Base-by-base conservation (phyloP, 768 basidiomycete species). In the Boletus pseudo-olivaceus region DNA sequence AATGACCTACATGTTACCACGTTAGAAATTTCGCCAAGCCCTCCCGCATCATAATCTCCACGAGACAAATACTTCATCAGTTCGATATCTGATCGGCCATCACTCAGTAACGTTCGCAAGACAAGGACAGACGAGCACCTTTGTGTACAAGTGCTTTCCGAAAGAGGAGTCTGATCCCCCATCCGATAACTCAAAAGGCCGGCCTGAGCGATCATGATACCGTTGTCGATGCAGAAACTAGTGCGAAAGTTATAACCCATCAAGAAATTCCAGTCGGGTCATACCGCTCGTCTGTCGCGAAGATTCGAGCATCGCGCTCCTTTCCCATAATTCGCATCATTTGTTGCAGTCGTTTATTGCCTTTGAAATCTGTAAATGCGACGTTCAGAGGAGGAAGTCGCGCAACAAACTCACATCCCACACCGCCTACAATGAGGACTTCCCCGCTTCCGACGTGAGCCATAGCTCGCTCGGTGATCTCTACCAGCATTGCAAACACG, bases 191-290 rank as follows among this genome's bases (percentile, higher is more conserved):
- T 84, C 35, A 99, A 77, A 29, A 99, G 79, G 6, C 97, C 97
- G 7, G 97, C 97, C 66, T 99, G 97, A 3, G 97, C 96, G 51
- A 99, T 98, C 97, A 99, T 99, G 62, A 98, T 96, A 1, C 97
- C 97, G 62, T 99, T 99, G 70, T 99, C 97, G 56, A 99, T 98
- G 72, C 97, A 98, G 72, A 96, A 98, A 50, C 95, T 96, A 62
- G n/a, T n/a, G 20, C 37, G 42, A 40, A 19, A 19, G 9, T 49
- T 46, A 53, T 49, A 45, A 45, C 29, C 10, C 15, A 15, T 33
- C 34, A 17, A 37, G 34, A 49, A 40, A 44, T 45, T 15, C 27
- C 46, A 38, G 14, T 46, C 11, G 38, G 34, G 7, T 58, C 80
- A 49, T 61, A 90, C 96, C 94, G 79, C 71, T 98, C 95, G 68